Evolutionary conservation across 1,284 basidiomycete species (phyloP), one percentile per base, ranked within the genome.

Genomic region (Ceratobasidium sp.): DNA sequence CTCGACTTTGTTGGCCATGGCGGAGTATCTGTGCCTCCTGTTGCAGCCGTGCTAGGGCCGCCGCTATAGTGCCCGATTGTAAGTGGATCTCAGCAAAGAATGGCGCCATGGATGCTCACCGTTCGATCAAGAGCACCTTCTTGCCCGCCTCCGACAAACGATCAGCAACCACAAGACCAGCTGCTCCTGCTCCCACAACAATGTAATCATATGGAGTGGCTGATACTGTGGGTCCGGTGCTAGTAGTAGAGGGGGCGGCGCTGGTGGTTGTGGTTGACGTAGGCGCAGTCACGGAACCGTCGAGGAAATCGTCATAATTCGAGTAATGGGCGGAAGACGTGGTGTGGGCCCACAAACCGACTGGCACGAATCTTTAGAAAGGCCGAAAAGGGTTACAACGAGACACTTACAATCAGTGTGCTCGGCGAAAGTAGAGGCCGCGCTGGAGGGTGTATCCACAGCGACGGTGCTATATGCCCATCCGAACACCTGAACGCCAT

Each of bases 131-230:
- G 11, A 74, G 49, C 1, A 74, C 73, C 35, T 63, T 62, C 59
- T 89, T 89, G 35, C 87, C 87, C 41, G 86, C 84, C 78, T 89
- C 85, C 2, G 87, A 86, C 0, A 89, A 79, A 49, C 88, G 84
- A 76, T 89, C 88, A 0, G 88, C 88, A 28, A 84, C 75, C 59
- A 85, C 80, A 63, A 84, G 80, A 58, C 83, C 83, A 73, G 83
- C 87, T 4, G 87, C 83, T 16, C 87, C 88, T 58, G 84, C 84
- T 49, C 88, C 88, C 57, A 89, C 87, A 67, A 89, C 81, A 76
- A 89, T 87, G 75, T 88, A 89, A 76, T 89, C 88, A 74, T 87
- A 88, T 8, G 87, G 84, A 11, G 84, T 86, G 3, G 83, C 83
- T 81, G 84, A 74, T n/a, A 35, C 81, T 28, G 84, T 82, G 5